Base-by-base conservation (phyloP, 345 rosid genomes). In the Salix viminalis region DNA sequence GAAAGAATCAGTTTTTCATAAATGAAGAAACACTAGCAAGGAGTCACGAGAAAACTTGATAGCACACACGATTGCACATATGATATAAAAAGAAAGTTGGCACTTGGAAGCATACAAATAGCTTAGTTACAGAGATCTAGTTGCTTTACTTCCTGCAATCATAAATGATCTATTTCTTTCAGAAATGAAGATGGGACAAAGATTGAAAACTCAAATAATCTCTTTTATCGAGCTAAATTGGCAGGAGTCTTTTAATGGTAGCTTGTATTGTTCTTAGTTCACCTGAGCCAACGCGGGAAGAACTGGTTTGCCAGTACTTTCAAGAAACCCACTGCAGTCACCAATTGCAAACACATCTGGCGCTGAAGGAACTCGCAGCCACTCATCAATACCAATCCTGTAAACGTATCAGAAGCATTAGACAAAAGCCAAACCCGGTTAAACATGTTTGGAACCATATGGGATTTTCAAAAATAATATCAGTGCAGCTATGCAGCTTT, bases 281-380 rank as follows among this genome's bases (percentile, higher is more conserved):
- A 89, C 98, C 90, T 93, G 98, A 12, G 99, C 99, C 77, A 96
- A 84, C 80, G 99, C 98, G 30, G 99, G 99, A 77, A 96, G 99
- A 21, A 89, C 92, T 1, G 88, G 90, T 84, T 84, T 93, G 65
- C 96, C 96, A 7, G 96, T 93, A 80, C 81, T 85, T 72, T 93
- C 99, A 8, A 93, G 87, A 87, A 91, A 93, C 68, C 97, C 99
- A 71, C 98, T 88, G 87, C 98, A 96, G 85, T 96, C 99, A 68
- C 98, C 99, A 76, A 93, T 89, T 19, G 99, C 88, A 76, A 92
- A 93, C 75, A 91, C 88, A 83, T 96, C 98, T 81, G 87, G 84
- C 77, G 86, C 84, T 32, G 93, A 83, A 37, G 97, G 94, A 81
- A 93, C 96, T 72, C 89, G 90, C 77, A 95, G 91, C 94, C 96